Percentiles rank a stretch among this genome's conserved stretches.
Evolutionary conservation across 1,284 basidiomycete genomes (phyloP).

Genomic region (Pyrrhoderma noxium): DNA sequence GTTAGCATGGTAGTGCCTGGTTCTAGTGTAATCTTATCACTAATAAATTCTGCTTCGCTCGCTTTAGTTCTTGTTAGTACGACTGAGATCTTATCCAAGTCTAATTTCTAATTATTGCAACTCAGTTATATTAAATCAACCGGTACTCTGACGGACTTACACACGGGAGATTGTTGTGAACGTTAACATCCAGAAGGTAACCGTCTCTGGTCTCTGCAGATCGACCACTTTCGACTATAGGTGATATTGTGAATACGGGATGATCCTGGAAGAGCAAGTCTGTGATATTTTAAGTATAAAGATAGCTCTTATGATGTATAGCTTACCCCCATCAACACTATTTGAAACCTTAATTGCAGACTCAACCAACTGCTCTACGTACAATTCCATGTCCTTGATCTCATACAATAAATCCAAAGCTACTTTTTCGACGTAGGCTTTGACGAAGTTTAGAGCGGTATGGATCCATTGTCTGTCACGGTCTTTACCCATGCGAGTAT

Average conservation of each 20-base stretch:
- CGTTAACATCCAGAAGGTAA: slow-evolving; percentile 45
- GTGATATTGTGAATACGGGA: slow-evolving; percentile 49
- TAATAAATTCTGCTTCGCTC: slow-evolving; percentile 45
- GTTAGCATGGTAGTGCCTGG: slow-evolving; percentile 50
- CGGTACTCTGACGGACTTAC: too few species aligned
- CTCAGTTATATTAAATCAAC: neutral
- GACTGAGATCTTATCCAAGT: slow-evolving; percentile 45
- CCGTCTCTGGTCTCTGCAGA: slow-evolving; percentile 57
- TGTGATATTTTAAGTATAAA: slow-evolving; percentile 25
- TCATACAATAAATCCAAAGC: slow-evolving; percentile 46
- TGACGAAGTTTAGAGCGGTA: slow-evolving; percentile 61
- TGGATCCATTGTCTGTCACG: slow-evolving; percentile 69
- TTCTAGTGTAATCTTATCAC: slow-evolving; percentile 31
- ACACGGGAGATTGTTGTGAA: slow-evolving; percentile 65
- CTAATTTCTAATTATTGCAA: slow-evolving; percentile 33
- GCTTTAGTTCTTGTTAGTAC: slow-evolving; percentile 48
- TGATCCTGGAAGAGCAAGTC: slow-evolving; percentile 63
- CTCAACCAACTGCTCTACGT: slow-evolving; percentile 46
- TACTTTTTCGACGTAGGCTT: slow-evolving; percentile 50
- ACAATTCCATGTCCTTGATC: slow-evolving; percentile 42
- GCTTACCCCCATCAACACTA: slow-evolving; percentile 51
- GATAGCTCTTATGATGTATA: neutral
- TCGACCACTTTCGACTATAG: slow-evolving; percentile 36
- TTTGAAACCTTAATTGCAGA: slow-evolving; percentile 42
- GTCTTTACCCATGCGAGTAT: slow-evolving; percentile 43